These are phyloP conservation scores for Eucommia ulmoides DNA, from an alignment of 257 asterid species.

Conservation along the genomic window DNA sequence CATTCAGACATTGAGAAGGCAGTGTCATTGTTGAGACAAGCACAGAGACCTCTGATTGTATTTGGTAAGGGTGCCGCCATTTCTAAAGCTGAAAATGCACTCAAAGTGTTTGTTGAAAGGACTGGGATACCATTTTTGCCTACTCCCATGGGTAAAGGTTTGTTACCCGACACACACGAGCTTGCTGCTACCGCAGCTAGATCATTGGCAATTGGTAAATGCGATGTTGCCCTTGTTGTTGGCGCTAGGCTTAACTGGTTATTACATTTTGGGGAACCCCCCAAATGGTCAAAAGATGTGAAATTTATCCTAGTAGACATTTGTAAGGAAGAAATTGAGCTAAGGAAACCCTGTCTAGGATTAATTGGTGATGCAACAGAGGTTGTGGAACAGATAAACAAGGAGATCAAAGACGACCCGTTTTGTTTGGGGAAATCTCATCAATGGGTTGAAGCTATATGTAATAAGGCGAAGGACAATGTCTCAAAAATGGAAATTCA, in stretches of 20 bases:
- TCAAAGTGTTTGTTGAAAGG: constrained; percentile 44
- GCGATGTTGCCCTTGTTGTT: constrained; percentile 73
- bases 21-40: constrained; percentile 49
- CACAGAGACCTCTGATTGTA: constrained; percentile 84
- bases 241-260: constrained; percentile 92
- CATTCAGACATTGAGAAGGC: constrained; percentile 37
- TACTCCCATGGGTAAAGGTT: constrained; percentile 90
- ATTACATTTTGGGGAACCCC: constrained; percentile 87
- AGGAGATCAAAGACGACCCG: constrained; percentile 76
- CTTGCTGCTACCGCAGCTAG: constrained; percentile 85
- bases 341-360: constrained; percentile 64
- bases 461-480: constrained; percentile 63
- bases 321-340: constrained; percentile 52
- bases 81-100: constrained; percentile 53
- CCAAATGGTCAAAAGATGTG: constrained; percentile 78
- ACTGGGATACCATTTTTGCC: constrained; percentile 86
- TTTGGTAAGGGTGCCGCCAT: constrained; percentile 86
- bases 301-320: constrained; percentile 72
- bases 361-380: constrained; percentile 79
- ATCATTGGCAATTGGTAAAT: constrained; percentile 79
- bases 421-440: constrained; percentile 70
- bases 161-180: constrained; percentile 66
- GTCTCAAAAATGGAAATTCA: constrained; percentile 75
- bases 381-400: constrained; percentile 44
- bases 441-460: constrained; percentile 70